Base-by-base conservation (phyloP, 140 eudicot genomes). In the Cichorium intybus region DNA sequence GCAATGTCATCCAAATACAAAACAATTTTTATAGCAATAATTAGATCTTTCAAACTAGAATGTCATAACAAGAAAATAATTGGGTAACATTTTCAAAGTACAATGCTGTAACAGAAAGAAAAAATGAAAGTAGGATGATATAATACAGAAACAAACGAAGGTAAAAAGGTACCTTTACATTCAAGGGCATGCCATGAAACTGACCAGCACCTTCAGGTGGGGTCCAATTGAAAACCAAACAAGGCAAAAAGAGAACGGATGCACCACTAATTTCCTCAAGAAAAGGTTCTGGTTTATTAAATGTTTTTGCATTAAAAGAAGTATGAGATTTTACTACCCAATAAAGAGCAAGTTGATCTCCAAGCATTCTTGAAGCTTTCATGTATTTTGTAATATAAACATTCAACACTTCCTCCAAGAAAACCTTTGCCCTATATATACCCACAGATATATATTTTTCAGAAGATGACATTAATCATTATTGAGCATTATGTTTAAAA, bases 171-270 rank as follows among this genome's bases (percentile, higher is more conserved):
- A 88, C 98, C 95, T 85, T 92, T 31, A 92, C 96, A 81, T 88
- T 95, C 74, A 92, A 78, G 16, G 98, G 96, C 94, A 88, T 88
- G 75, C 99, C 96, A 63, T 79, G 97, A 75, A 88, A 85, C 48
- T 92, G 96, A 61, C 99, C 97, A 15, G 95, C 95, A 55, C 97
- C 95, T 58, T 93, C 99, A 10, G 99, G 97, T 51, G 99, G 98
- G 52, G 98, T 92, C 96, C 98, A 92, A 39, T 92, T 92, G 78
- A 85, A 88, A 27, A 56, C 59, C 29, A 79, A 82, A 80, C 98
- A 92, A 4, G 98, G 96, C 64, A 92, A 70, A 55, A 88, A 92
- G 20, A 92, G 87, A 33, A 92, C 87, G 0, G 87, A 82, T 29
- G 92, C 81, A 54, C 92, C 93, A 52, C 72, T 70, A 10, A 92